These are phyloP conservation scores for Salvia miltiorrhiza DNA, from an alignment of 257 asterid species.

Conservation along the genomic window DNA sequence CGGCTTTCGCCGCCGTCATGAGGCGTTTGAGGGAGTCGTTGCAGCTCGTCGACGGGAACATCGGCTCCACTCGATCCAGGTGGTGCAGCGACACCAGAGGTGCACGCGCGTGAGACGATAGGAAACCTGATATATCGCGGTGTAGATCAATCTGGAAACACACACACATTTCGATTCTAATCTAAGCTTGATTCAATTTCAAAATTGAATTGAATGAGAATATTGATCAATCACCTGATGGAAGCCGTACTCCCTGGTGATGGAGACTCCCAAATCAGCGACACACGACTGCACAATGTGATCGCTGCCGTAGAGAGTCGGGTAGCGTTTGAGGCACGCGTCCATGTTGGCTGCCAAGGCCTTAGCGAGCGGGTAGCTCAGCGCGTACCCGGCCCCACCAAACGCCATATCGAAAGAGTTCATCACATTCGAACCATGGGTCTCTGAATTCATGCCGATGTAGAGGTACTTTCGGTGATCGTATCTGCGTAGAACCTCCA, in stretches of 20 bases:
- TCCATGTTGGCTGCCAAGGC: constrained; percentile 39
- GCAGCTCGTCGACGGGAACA: constrained; percentile 24
- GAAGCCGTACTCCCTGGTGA: constrained; percentile 37
- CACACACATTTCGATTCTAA: too few relatives aligned
- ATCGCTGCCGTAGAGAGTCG: constrained; percentile 34
- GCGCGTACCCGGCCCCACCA: constrained; percentile 46
- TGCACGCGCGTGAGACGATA: constrained; percentile 29
- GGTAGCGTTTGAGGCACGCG: constrained; percentile 37
- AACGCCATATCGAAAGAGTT: constrained; percentile 46
- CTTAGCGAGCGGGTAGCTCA: constrained; percentile 43
- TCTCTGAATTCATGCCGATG: constrained; percentile 47
- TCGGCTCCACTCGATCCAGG: constrained; percentile 25
- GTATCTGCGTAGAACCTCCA: constrained; percentile 34
- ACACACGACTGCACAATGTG: constrained; percentile 41
- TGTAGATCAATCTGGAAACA: constrained; percentile 37
- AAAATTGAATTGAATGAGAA: too few relatives aligned
- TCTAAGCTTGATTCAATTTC: too few relatives aligned
- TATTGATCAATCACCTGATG: too few relatives aligned
- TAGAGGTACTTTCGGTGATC: constrained; percentile 38
- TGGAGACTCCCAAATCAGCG: constrained; percentile 43
- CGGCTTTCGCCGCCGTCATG: constrained; percentile 24
- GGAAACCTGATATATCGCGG: constrained; percentile 31
- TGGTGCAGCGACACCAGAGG: constrained; percentile 41
- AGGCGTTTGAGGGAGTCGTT: constrained; percentile 21
- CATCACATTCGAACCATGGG: constrained; percentile 28